Conservation (phyloP, 768 basidiomycete species). For the Neoboletus magnificus region DNA sequence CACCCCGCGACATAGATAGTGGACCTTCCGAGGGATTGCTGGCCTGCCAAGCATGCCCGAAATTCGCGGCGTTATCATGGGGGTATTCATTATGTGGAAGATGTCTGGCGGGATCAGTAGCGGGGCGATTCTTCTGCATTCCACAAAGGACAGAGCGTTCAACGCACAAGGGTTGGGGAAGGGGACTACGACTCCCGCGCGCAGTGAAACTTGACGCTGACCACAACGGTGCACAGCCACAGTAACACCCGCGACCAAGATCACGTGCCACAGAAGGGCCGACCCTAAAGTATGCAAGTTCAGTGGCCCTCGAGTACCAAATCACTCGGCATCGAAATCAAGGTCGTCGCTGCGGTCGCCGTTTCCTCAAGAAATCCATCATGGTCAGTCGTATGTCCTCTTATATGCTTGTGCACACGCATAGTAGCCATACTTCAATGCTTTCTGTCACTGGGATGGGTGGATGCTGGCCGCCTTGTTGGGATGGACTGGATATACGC, state of each 20-base stretch:
- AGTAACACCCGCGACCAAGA: neutral
- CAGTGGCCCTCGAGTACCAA: neutral
- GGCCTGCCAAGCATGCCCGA: constrained; percentile 24
- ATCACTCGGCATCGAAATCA: constrained; percentile 20
- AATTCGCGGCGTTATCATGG: constrained; percentile 12
- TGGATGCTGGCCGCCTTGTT: constrained; percentile 24
- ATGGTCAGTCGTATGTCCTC: constrained; percentile 30
- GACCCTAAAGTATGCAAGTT: constrained; percentile 22
- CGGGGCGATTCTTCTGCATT: constrained; percentile 21
- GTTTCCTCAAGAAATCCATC: constrained; percentile 28
- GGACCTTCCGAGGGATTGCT: constrained; percentile 15
- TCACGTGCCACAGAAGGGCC: constrained; percentile 23
- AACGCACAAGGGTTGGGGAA: neutral
- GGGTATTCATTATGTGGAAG: constrained; percentile 16
- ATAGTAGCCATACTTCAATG: neutral
- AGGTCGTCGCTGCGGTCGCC: constrained; percentile 19
- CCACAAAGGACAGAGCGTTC: constrained; percentile 6
- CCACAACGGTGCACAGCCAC: constrained; percentile 10
- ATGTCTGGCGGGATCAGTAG: constrained; percentile 14
- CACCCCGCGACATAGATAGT: constrained; percentile 4
- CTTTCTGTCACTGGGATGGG: constrained; percentile 11
- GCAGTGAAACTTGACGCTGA: neutral
- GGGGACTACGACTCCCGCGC: neutral
- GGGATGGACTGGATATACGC: constrained; percentile 19
- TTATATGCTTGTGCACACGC: neutral